A percentile compares a stretch with the other conserved stretches of the same genome.
Evolutionary conservation across 2,329 filamentous ascomycete species (phyloP).

Genomic region (Paracorniculantispora psalliotae): DNA sequence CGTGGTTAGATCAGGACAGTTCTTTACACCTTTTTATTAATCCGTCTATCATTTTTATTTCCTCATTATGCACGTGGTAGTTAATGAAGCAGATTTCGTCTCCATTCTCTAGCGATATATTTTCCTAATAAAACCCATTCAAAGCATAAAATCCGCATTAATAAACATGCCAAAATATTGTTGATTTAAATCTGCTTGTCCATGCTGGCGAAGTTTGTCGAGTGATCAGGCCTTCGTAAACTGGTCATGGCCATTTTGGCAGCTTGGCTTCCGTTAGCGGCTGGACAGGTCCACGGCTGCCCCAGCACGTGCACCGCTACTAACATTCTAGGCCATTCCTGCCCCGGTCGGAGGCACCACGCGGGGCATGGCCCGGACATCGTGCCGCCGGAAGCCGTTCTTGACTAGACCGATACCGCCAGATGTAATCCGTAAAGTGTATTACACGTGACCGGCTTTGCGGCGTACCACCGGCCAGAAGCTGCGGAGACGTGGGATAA

Average conservation of each 20-base stretch:
- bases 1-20: not conserved
- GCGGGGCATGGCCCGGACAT: not conserved
- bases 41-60: not conserved
- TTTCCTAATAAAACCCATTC: not conserved
- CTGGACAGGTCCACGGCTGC: not conserved
- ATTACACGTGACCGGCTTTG: conserved; percentile 12
- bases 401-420: conserved; percentile 8
- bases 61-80: not conserved
- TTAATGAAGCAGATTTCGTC: too few species aligned
- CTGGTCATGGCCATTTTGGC: too few species aligned
- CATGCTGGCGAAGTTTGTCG: not conserved
- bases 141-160: not conserved
- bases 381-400: conserved; percentile 1
- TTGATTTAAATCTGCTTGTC: too few species aligned
- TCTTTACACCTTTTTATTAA: not conserved
- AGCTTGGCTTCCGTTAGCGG: not conserved
- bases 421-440: not conserved
- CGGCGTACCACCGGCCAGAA: not conserved
- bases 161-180: too few species aligned
- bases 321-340: not conserved
- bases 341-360: not conserved
- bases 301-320: not conserved
- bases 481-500: not conserved
- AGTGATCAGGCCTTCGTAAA: too few species aligned
- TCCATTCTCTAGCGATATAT: too few species aligned